Base-by-base conservation (phyloP, 441 rosid genomes). In the Capsella rubella region DNA sequence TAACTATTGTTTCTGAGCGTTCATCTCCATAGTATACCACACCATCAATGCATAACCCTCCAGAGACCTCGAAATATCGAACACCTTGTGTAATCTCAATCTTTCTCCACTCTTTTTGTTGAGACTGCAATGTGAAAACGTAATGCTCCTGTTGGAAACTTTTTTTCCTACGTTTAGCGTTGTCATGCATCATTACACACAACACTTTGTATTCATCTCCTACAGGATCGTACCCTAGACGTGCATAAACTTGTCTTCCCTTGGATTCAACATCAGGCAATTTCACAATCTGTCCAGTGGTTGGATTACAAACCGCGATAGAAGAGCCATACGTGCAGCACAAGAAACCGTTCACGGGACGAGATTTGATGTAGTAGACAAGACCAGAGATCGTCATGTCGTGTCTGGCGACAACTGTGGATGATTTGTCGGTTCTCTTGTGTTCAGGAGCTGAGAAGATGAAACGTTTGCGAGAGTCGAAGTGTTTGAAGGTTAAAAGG, bases 121-220 rank as follows among this genome's bases (percentile, higher is more conserved):
- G 40, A 52, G 28, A 71, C 0, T 4, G 14, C 16, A 28, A 2
- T 13, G 58, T 63, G 67, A 10, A 57, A 58, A 70, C 58, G 28
- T 21, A 27, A 70, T 59, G 74, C 39, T 47, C 16, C 7, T 6
- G 56, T 25, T 32, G 8, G 35, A 6, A 32, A 32, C 35, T 8
- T 32, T 32, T 6, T 32, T 6, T 6, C 35, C 8, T 2, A 32
- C 35, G 35, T 1, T 4, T 32, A 1, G 35, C 35, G 8, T 2
- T 7, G 35, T 32, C 35, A 32, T 8, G 2, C 8, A 32, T 32
- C 35, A 32, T 6, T 7, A 59, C 52, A 27, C 75, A 60, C 67
- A 71, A 27, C 7, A 71, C 60, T 60, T 50, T 71, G 74, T 60
- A 60, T 28, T 60, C 4, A 13, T 71, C 75, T 16, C 8, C 34